These are phyloP conservation scores for Clitocybe nebularis DNA, from an alignment of 1,284 basidiomycete species.

Conservation along the genomic window DNA sequence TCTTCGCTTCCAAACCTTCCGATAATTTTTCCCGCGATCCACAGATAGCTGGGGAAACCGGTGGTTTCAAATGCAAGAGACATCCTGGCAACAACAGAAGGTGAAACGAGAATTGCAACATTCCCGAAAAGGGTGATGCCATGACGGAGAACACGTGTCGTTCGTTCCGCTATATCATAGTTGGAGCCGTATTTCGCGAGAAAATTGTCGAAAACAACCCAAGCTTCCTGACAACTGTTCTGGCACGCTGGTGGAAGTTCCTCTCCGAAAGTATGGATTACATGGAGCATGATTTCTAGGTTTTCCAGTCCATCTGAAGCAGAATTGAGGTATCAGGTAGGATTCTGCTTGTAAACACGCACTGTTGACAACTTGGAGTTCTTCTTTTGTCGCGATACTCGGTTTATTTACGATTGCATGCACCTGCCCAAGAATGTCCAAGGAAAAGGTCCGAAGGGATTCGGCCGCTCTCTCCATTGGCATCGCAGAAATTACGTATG, in stretches of 20 bases:
- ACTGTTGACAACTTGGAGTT: constrained; percentile 63
- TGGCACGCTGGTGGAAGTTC: constrained; percentile 79
- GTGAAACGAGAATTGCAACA: constrained; percentile 63
- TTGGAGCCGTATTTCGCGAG: constrained; percentile 78
- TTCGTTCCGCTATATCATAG: constrained; percentile 80
- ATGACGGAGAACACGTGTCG: constrained; percentile 83
- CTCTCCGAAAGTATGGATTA: constrained; percentile 78
- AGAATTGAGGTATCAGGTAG: constrained; percentile 7
- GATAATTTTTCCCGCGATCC: constrained; percentile 89
- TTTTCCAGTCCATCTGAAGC: constrained; percentile 77
- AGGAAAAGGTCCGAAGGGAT: constrained; percentile 80
- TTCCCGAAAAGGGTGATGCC: constrained; percentile 81
- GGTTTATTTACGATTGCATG: constrained; percentile 55
- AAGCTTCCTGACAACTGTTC: constrained; percentile 77
- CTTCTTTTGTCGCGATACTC: constrained; percentile 53
- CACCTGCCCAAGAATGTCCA: constrained; percentile 70
- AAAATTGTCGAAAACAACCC: constrained; percentile 81
- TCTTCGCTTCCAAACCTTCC: constrained; percentile 68
- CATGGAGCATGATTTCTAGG: constrained; percentile 81
- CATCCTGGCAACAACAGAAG: constrained; percentile 75
- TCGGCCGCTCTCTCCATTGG: constrained; percentile 80
- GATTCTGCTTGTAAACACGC: constrained; percentile 25
- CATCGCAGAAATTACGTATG: constrained; percentile 92
- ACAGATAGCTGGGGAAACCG: constrained; percentile 86
- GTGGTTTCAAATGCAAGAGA: constrained; percentile 76